Conservation (phyloP, 1,139 yeast genomes). For the Hansenula lynferdii region DNA sequence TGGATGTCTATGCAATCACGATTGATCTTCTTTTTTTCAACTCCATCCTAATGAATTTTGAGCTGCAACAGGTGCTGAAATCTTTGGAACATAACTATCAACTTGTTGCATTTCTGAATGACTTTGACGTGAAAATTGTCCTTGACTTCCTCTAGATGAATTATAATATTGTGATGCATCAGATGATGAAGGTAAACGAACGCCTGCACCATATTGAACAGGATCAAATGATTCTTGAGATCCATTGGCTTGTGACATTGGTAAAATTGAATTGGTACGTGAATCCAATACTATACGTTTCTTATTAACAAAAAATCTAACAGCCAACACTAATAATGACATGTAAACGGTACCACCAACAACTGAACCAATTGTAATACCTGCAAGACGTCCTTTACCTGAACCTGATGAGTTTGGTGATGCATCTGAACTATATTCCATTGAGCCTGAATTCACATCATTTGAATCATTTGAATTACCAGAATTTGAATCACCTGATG, state of each 20-base stretch:
- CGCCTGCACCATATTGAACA: conserved; percentile 23
- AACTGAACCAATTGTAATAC: conserved; percentile 50
- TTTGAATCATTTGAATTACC: conserved; percentile 3
- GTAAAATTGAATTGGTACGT: conserved; percentile 15
- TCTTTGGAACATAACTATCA: conserved; percentile 29
- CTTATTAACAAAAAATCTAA: conserved; percentile 33
- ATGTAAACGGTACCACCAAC: conserved; percentile 59
- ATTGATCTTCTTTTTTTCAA: too few relatives aligned
- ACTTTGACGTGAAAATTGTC: neutral
- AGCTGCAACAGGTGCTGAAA: conserved; percentile 43
- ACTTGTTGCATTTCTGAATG: conserved; percentile 18
- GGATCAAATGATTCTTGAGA: conserved; percentile 24
- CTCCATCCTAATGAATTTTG: conserved; percentile 46
- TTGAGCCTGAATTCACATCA: conserved; percentile 25
- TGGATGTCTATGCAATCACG: too few relatives aligned
- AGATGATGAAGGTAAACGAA: conserved; percentile 9
- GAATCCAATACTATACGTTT: conserved; percentile 20
- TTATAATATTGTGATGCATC: neutral
- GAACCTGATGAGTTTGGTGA: conserved; percentile 16
- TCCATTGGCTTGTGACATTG: conserved; percentile 19
- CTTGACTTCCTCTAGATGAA: neutral
- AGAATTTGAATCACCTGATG: conserved; percentile 13
- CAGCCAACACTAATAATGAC: conserved; percentile 39
- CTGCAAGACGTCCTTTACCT: conserved; percentile 10
- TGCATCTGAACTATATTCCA: too few relatives aligned